Conservation (phyloP, 1,284 basidiomycete species). For the Phylloporus sp. region DNA sequence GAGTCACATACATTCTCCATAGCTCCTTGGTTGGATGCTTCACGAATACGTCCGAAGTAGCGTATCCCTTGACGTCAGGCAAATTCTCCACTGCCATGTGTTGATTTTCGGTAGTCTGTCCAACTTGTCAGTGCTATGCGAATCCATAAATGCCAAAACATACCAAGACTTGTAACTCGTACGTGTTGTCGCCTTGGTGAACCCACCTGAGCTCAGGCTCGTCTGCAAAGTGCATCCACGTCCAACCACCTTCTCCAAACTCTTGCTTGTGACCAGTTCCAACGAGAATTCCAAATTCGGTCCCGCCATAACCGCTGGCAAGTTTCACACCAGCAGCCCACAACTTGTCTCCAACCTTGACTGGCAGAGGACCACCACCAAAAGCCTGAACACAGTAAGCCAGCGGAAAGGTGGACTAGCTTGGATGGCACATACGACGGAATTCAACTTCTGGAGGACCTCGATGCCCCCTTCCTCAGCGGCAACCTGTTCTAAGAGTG, state of each 20-base stretch:
- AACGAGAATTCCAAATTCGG: conserved; percentile 35
- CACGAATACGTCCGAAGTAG: conserved; percentile 36
- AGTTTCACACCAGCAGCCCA: conserved; percentile 31
- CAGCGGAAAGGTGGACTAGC: too few species aligned
- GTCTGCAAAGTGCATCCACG: conserved; percentile 36
- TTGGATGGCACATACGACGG: conserved; percentile 24
- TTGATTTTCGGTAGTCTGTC: conserved; percentile 17
- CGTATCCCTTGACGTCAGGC: conserved; percentile 36
- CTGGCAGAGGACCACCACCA: conserved; percentile 35
- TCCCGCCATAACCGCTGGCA: conserved; percentile 32
- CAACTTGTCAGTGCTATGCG: background rate
- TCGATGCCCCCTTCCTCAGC: conserved; percentile 13
- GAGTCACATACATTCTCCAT: conserved; percentile 35
- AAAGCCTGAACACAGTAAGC: conserved; percentile 22
- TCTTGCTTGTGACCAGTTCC: conserved; percentile 7
- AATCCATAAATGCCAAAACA: background rate
- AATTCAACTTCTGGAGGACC: conserved; percentile 19
- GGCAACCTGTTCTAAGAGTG: conserved; percentile 33
- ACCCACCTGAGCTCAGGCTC: conserved; percentile 35
- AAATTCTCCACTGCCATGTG: conserved; percentile 39
- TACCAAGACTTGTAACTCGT: conserved; percentile 45
- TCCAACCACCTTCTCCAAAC: conserved; percentile 40
- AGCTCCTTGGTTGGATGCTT: conserved; percentile 41
- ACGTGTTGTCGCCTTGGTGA: conserved; percentile 40
- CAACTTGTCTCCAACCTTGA: conserved; percentile 32